Base-by-base conservation (phyloP, 495 filamentous ascomycete species). In the Penicillium samsonianum region DNA sequence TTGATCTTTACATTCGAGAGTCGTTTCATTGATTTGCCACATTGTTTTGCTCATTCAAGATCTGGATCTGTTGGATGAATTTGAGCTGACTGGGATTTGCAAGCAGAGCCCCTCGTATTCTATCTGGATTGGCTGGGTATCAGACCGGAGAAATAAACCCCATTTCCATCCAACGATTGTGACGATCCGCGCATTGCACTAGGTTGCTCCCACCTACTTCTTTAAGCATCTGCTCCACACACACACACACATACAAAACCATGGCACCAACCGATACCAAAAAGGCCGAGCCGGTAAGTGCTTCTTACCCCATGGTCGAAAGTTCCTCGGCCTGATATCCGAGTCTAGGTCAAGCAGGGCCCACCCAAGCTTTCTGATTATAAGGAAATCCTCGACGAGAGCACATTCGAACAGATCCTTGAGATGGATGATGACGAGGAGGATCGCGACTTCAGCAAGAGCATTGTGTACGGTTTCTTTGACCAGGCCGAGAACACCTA, bases 381-480 rank as follows among this genome's bases (percentile, higher is more conserved):
- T 56, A 83, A 83, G 43, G 90, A 95, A 59, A 78, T 78, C 61
- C 87, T 98, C 68, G 94, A 98, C 68, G 69, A 74, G 23, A 64
- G 70, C 48, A 94, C 90, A 55, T 98, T 98, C 59, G 87, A 89
- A 57, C 94, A 98, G 74, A 96, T 98, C 70, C 84, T 97, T 42
- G 92, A 96, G 74, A 96, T 96, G 92, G 92, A 96, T 67, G 92
- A 96, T 42, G 88, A 89, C 56, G 85, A 87, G 5, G 85, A 87
- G 5, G 88, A 91, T 44, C 73, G 73, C 59, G 90, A 87, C 54
- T 96, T 90, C 79, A 91, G 86, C 74, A 83, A 80, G 67, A 86
- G 89, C 46, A 95, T 98, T 55, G 95, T 98, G 4, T 86, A 81
- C 63, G 90, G 89, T 38, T 98, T 97, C 76, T 96, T 98, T 55